Evolutionary conservation across 306 rosid genomes (phyloP).

Genomic region (Astragalus membranaceus): DNA sequence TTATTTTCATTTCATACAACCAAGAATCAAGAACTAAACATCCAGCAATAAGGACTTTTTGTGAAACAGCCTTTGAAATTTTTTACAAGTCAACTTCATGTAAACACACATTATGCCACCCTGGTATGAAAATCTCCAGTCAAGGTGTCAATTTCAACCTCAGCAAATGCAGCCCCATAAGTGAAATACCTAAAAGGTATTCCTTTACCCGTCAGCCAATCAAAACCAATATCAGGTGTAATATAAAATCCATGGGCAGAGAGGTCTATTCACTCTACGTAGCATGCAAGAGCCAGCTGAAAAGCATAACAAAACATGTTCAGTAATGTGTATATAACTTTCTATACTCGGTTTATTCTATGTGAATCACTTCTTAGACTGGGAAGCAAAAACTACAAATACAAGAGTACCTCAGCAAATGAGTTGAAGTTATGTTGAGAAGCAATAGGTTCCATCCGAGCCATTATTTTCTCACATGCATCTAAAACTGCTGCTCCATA

Average conservation of each 20-base stretch:
- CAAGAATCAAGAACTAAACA: too few species aligned
- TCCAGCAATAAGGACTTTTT: too few species aligned
- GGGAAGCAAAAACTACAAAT: constrained; percentile 15
- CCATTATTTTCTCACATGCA: constrained; percentile 84
- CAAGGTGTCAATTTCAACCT: constrained; percentile 92
- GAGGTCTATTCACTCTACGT: constrained; percentile 73
- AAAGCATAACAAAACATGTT: constrained; percentile 16
- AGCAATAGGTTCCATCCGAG: constrained; percentile 82
- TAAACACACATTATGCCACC: constrained; percentile 25
- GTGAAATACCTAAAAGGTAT: constrained; percentile 79
- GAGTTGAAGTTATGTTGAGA: constrained; percentile 56
- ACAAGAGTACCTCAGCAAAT: constrained; percentile 50
- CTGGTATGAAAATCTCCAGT: constrained; percentile 95
- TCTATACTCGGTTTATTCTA: neutral
- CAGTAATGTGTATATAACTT: neutral
- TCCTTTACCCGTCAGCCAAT: constrained; percentile 78
- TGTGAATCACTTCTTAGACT: constrained; percentile 1
- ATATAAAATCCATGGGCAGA: constrained; percentile 95
- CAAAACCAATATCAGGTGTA: constrained; percentile 80
- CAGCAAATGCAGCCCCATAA: constrained; percentile 92
- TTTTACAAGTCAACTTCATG: constrained; percentile 1
- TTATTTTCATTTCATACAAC: too few species aligned
- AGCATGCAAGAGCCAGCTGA: constrained; percentile 85
- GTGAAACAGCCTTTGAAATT: too few species aligned
- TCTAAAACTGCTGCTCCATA: constrained; percentile 96